Conservation (phyloP, 495 filamentous ascomycete species). For the Hypoxylon lienhwacheense region DNA sequence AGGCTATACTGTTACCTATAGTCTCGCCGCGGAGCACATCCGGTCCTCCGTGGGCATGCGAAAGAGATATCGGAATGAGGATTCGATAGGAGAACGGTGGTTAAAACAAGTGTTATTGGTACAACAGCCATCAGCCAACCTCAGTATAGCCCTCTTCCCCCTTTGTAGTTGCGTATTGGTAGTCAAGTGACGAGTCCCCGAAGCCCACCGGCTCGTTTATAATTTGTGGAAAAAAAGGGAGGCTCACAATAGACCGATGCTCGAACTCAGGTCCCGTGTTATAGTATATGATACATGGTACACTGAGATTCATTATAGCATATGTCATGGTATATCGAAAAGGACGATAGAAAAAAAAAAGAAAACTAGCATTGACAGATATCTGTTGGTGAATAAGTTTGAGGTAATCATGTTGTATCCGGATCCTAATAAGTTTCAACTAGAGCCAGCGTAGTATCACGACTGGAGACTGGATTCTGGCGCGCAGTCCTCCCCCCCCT, state of each 20-base stretch:
- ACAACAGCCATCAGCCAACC: not conserved
- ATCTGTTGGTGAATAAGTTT: constrained; percentile 26
- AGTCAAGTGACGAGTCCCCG: not conserved
- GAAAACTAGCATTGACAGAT: constrained; percentile 7
- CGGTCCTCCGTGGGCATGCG: constrained; percentile 25
- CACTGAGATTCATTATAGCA: too few relatives aligned
- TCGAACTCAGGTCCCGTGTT: too few relatives aligned
- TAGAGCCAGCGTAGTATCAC: constrained; percentile 22
- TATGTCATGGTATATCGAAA: too few relatives aligned
- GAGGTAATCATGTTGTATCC: constrained; percentile 22
- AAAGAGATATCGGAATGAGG: constrained; percentile 25
- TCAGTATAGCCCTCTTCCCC: too few relatives aligned
- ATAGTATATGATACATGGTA: too few relatives aligned
- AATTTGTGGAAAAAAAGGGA: not conserved
- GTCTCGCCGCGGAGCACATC: constrained; percentile 28
- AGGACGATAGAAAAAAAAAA: not conserved
- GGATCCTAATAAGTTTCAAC: constrained; percentile 28
- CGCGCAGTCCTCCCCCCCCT: too few relatives aligned
- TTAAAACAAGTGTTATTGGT: constrained; percentile 29
- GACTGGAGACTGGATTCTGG: too few relatives aligned
- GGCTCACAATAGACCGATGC: too few relatives aligned
- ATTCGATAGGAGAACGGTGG: constrained; percentile 23
- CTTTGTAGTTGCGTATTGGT: not conserved
- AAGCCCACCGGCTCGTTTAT: constrained; percentile 7
- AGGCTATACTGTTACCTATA: constrained; percentile 33